Conservation (phyloP, 306 rosid species). For the Lablab purpureus region DNA sequence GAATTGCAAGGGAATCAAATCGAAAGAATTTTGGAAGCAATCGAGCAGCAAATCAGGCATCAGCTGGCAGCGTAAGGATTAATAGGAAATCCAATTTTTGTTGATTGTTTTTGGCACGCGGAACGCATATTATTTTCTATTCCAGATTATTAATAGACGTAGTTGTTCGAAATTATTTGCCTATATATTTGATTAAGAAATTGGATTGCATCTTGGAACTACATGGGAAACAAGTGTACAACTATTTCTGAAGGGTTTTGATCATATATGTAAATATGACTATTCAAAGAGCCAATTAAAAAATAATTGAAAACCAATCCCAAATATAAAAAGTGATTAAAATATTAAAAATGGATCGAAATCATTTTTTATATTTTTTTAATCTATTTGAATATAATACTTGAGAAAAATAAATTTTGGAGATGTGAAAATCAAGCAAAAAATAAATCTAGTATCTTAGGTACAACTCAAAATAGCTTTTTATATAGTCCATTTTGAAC, state of each 20-base stretch:
- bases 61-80: conserved; percentile 90
- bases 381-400: too few relatives aligned
- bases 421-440: too few relatives aligned
- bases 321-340: too few relatives aligned
- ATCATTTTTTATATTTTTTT: too few relatives aligned
- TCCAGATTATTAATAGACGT: neutral
- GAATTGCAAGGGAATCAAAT: conserved; percentile 95
- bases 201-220: conserved; percentile 14
- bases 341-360: too few relatives aligned
- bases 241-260: neutral
- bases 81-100: conserved; percentile 45
- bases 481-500: too few relatives aligned
- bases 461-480: too few relatives aligned
- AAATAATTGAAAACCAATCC: too few relatives aligned
- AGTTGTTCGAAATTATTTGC: neutral
- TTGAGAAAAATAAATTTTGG: too few relatives aligned
- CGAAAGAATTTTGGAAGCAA: conserved; percentile 90
- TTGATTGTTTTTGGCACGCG: conserved; percentile 37
- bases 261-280: too few relatives aligned
- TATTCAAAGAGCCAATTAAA: too few relatives aligned
- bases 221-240: neutral
- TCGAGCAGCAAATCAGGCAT: conserved; percentile 95
- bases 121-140: neutral
- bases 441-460: too few relatives aligned
- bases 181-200: neutral